These are phyloP conservation scores for Novymonas esmeraldas DNA, from an alignment of 208 protist species.

Conservation along the genomic window DNA sequence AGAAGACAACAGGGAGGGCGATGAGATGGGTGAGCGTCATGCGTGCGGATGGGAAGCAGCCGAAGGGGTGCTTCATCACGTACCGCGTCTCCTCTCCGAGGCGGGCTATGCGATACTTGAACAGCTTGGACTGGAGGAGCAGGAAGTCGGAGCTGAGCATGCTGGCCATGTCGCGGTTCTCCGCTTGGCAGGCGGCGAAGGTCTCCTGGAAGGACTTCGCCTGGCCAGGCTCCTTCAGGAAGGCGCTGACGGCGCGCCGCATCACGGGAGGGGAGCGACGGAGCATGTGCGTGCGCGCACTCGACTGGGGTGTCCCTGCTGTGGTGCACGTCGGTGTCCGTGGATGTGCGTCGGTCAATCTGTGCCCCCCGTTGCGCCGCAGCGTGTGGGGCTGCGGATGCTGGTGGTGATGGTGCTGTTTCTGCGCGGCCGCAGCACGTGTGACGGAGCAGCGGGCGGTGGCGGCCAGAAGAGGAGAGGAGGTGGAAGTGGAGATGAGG, in stretches of 20 bases:
- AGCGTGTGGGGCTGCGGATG: too few species aligned
- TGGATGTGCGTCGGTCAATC: too few species aligned
- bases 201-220: slow-evolving; percentile 58
- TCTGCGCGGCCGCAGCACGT: too few species aligned
- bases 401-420: too few species aligned
- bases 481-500: too few species aligned
- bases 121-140: slow-evolving; percentile 62
- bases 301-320: too few species aligned
- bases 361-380: too few species aligned
- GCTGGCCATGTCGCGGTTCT: slow-evolving; percentile 73
- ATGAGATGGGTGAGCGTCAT: slow-evolving; percentile 43
- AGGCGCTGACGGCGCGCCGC: slow-evolving; percentile 54
- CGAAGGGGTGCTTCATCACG: slow-evolving; percentile 49
- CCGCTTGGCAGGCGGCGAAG: slow-evolving; percentile 47
- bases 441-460: too few species aligned
- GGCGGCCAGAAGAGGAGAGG: too few species aligned
- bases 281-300: slow-evolving; percentile 32
- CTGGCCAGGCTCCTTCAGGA: slow-evolving; percentile 61
- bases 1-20: slow-evolving; percentile 47
- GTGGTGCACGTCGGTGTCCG: too few species aligned
- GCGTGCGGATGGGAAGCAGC: slow-evolving; percentile 41
- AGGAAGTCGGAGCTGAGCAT: slow-evolving; percentile 70
- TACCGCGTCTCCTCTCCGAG: slow-evolving; percentile 63
- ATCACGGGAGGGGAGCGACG: slow-evolving; percentile 39
- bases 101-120: slow-evolving; percentile 78